Evolutionary conservation across 2,329 filamentous ascomycete genomes (phyloP), one percentile per base, ranked within the genome.

Genomic region (Phaeosphaeria sp.): DNA sequence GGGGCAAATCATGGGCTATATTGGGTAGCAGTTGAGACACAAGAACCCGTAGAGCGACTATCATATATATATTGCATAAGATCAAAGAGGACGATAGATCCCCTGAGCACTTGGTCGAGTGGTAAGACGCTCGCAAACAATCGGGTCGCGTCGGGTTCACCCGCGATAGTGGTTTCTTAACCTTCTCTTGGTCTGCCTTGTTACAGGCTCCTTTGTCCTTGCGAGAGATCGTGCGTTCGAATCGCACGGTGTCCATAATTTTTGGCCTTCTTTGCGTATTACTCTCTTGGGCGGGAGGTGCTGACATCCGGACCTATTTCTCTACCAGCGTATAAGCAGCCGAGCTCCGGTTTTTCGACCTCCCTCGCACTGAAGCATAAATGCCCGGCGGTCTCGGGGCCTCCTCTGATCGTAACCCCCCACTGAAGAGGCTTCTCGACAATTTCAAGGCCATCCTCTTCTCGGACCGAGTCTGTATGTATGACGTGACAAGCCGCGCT

Each of bases 401-500:
- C 24, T 30, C 22, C 39, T 21, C 17, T 5, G 3, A 51, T 51
- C 1, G 39, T 51, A 13, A 51, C 39, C 5, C 39, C 49, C 39
- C 39, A 51, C 15, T 44, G 25, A n/a, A 51, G 49, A 18, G 49
- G 49, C 40, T 44, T n/a, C 24, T 44, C 22, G 30, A 24, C n/a
- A 7, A 51, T 51, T 22, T 51, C 40, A 22, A 36, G 11, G 20
- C 43, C 49, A 4, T 33, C 20, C 7, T 8, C 8, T 20, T 33
- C n/a, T 17, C 21, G 39, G 1, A 1, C 13, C 30, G 15, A 15
- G 6, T 45, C 22, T 4, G 1, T 7, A 39, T 44, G n/a, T 21
- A 13, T 21, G 1, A 50, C 22, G 56, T 69, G 66, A 48, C 61
- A 66, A 9, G 63, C 65, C 3, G 65, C 63, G 43, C 50, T 56